phyloP scores from a whole-genome alignment of 805 yeast species.

The Kluyveromyces dobzhanskii region DNA sequence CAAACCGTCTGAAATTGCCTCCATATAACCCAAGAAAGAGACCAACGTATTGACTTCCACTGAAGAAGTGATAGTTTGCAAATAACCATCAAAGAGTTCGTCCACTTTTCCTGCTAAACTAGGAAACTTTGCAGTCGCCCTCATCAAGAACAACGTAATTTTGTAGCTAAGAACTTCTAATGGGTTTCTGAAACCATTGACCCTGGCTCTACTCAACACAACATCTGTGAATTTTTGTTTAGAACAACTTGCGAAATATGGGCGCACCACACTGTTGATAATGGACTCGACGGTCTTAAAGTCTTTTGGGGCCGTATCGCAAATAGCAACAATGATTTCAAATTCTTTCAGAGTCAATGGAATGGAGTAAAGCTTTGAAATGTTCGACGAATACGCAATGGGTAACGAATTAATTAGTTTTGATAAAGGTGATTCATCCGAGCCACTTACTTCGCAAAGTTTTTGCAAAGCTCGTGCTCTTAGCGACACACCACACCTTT shows the following conservation, averaged over 20 bases:
- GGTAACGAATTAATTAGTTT: conserved; percentile 22
- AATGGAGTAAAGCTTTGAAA: conserved; percentile 26
- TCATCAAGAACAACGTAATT: conserved; percentile 27
- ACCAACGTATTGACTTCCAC: conserved; percentile 20
- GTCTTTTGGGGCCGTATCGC: conserved; percentile 30
- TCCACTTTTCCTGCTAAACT: conserved; percentile 14
- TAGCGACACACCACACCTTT: conserved; percentile 2
- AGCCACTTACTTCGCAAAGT: neutral
- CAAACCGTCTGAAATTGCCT: conserved; percentile 20
- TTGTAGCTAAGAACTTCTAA: conserved; percentile 32
- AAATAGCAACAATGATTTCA: conserved; percentile 46
- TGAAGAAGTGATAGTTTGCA: conserved; percentile 11
- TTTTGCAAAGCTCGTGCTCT: conserved; percentile 5
- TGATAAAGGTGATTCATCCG: conserved; percentile 8
- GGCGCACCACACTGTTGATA: conserved; percentile 34
- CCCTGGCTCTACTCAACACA: conserved; percentile 26
- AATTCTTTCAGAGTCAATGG: conserved; percentile 45
- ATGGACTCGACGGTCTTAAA: conserved; percentile 32
- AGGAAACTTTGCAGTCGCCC: conserved; percentile 22
- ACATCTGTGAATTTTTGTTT: conserved; percentile 39
- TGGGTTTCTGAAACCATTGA: conserved; percentile 30
- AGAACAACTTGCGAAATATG: conserved; percentile 44
- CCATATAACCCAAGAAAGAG: conserved; percentile 33
- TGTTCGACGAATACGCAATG: conserved; percentile 19
- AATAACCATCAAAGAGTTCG: conserved; percentile 19